Evolutionary conservation across 1,284 basidiomycete genomes (phyloP).

Genomic region (Heliocybe sulcata): DNA sequence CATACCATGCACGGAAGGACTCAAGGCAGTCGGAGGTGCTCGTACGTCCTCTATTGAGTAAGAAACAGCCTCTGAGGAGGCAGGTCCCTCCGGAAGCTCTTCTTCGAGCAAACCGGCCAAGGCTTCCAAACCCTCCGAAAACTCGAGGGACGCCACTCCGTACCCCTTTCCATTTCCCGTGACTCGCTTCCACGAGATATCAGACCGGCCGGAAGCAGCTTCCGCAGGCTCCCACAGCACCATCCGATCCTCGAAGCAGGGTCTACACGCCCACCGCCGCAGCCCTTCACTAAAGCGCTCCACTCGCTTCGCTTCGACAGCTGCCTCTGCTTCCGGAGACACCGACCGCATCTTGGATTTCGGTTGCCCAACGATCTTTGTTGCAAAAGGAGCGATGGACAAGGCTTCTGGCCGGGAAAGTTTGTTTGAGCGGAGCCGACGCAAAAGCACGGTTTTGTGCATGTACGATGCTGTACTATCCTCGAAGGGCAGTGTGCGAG

Average conservation of each 20-base stretch:
- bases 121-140: conserved; percentile 54
- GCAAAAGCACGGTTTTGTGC: conserved; percentile 43
- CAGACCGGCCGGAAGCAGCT: conserved; percentile 11
- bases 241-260: conserved; percentile 69
- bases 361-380: conserved; percentile 23
- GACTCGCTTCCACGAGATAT: not conserved
- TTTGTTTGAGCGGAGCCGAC: conserved; percentile 31
- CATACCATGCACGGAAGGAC: conserved; percentile 11
- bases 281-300: conserved; percentile 46
- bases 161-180: conserved; percentile 24
- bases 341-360: conserved; percentile 10
- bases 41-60: conserved; percentile 6
- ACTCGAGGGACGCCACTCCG: conserved; percentile 70
- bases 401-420: conserved; percentile 37
- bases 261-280: conserved; percentile 57
- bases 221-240: conserved; percentile 34
- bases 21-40: conserved; percentile 11
- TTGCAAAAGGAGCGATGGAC: conserved; percentile 41
- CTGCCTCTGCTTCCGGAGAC: conserved; percentile 15
- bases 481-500: conserved; percentile 27
- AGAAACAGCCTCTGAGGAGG: conserved; percentile 5
- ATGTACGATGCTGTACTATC: conserved; percentile 38
- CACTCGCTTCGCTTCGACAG: conserved; percentile 32
- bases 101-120: conserved; percentile 36
- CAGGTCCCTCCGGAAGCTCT: conserved; percentile 7